A percentile compares a stretch with the other conserved stretches of the same genome.
Evolutionary conservation across 2,329 filamentous ascomycete species (phyloP).

Genomic region (Botrytis porri): DNA sequence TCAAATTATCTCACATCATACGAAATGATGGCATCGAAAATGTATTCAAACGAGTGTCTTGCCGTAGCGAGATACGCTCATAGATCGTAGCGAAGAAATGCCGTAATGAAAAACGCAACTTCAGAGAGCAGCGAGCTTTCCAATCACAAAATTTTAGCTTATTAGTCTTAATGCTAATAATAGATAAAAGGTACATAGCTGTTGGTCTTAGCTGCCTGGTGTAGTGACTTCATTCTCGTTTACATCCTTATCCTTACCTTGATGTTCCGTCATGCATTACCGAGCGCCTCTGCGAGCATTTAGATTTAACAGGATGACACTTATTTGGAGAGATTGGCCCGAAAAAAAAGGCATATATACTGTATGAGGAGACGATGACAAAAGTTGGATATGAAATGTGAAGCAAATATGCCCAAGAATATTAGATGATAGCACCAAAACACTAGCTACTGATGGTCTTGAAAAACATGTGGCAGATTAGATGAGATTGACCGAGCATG

Average conservation of each 20-base stretch:
- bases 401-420: not conserved
- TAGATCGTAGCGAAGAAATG: not conserved
- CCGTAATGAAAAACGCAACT: not conserved
- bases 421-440: not conserved
- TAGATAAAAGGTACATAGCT: not conserved
- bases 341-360: fast-evolving
- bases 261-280: not conserved
- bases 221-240: not conserved
- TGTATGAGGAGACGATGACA: fast-evolving
- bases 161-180: not conserved
- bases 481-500: not conserved
- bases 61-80: not conserved
- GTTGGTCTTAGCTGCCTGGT: no score
- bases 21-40: no score
- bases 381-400: not conserved
- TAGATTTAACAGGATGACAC: not conserved
- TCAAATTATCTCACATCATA: no score
- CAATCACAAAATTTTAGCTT: no score
- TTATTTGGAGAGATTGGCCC: fast-evolving
- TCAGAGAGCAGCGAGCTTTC: not conserved
- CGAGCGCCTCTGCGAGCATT: not conserved
- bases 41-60: not conserved
- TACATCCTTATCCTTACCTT: not conserved
- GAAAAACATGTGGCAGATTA: not conserved
- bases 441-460: not conserved